These are phyloP conservation scores for Chalciporus piperatus DNA, from an alignment of 768 basidiomycete species.

Conservation along the genomic window DNA sequence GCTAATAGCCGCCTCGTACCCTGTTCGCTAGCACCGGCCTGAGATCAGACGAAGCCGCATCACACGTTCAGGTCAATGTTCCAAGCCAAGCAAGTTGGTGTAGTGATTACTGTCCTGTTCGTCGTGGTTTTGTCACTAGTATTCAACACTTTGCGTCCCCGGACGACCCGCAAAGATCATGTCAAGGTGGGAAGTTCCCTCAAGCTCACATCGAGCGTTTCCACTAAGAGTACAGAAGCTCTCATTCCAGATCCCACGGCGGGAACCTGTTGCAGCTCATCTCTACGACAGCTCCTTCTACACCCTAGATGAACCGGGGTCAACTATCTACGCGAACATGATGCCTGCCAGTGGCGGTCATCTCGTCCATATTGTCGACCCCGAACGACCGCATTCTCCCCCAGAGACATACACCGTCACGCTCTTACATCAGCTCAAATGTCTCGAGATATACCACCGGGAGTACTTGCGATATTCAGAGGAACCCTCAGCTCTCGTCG, in stretches of 20 bases:
- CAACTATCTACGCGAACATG: slow-evolving; percentile 26
- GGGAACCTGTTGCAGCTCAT: slow-evolving; percentile 20
- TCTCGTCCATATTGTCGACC: slow-evolving; percentile 23
- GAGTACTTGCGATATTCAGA: slow-evolving; percentile 4
- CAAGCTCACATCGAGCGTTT: too few species aligned
- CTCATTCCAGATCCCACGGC: slow-evolving; percentile 3
- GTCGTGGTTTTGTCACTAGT: too few species aligned
- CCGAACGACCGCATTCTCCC: not conserved
- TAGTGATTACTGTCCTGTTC: too few species aligned
- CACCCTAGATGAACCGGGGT: slow-evolving; percentile 9
- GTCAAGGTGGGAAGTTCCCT: too few species aligned
- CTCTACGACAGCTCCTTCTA: slow-evolving; percentile 27
- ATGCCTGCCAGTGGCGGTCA: slow-evolving; percentile 34
- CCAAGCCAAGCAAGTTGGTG: too few species aligned
- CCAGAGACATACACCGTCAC: slow-evolving; percentile 32
- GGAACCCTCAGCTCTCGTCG: slow-evolving; percentile 5
- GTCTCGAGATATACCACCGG: slow-evolving; percentile 35
- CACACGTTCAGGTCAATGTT: too few species aligned
- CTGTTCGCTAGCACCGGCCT: too few species aligned
- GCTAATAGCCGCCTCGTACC: too few species aligned
- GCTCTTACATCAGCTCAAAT: slow-evolving; percentile 41
- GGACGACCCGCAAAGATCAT: too few species aligned
- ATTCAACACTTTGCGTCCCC: too few species aligned
- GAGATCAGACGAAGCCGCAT: too few species aligned
- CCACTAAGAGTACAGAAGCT: not conserved